Evolutionary conservation across 2,329 filamentous ascomycete species (phyloP).

Genomic region (Trichophyton mentagrophytes): DNA sequence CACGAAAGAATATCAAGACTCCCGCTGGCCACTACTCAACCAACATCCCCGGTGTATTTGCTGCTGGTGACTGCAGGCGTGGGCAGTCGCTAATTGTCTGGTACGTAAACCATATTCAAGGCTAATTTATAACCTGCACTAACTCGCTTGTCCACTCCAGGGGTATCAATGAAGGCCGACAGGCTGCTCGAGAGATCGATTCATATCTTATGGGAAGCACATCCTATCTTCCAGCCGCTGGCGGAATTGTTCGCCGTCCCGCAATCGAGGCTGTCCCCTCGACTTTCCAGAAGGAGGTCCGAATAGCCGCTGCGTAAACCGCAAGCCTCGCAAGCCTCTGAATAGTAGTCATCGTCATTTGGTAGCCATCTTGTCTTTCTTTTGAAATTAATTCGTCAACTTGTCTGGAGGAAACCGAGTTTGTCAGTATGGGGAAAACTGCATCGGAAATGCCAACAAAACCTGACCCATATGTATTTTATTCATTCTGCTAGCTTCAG

Average conservation of each 20-base stretch:
- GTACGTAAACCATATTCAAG: slow-evolving; percentile 39
- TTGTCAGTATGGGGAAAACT: not conserved
- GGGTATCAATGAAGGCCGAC: slow-evolving; percentile 95
- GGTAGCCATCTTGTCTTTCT: not conserved
- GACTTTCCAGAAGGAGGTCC: slow-evolving; percentile 15
- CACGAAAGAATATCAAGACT: slow-evolving; percentile 93
- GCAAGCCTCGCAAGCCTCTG: too few species aligned
- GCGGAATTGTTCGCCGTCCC: slow-evolving; percentile 78
- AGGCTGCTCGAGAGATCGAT: slow-evolving; percentile 85
- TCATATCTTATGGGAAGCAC: slow-evolving; percentile 63
- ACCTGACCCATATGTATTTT: not conserved
- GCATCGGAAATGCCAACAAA: not conserved
- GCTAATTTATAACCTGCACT: not conserved
- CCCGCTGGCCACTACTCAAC: slow-evolving; percentile 75
- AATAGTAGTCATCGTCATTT: too few species aligned
- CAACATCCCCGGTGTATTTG: slow-evolving; percentile 78
- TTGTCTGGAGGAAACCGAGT: not conserved
- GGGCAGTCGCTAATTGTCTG: slow-evolving; percentile 94
- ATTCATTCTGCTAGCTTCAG: not conserved
- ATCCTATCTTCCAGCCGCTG: slow-evolving; percentile 74
- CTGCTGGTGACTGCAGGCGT: slow-evolving; percentile 86
- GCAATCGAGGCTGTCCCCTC: slow-evolving; percentile 37
- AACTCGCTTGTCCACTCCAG: slow-evolving; percentile 28
- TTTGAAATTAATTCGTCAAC: not conserved
- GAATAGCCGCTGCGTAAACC: slow-evolving; percentile 18